These are phyloP conservation scores for Suhomyces sp. DNA, from an alignment of 805 yeast species.

Conservation along the genomic window DNA sequence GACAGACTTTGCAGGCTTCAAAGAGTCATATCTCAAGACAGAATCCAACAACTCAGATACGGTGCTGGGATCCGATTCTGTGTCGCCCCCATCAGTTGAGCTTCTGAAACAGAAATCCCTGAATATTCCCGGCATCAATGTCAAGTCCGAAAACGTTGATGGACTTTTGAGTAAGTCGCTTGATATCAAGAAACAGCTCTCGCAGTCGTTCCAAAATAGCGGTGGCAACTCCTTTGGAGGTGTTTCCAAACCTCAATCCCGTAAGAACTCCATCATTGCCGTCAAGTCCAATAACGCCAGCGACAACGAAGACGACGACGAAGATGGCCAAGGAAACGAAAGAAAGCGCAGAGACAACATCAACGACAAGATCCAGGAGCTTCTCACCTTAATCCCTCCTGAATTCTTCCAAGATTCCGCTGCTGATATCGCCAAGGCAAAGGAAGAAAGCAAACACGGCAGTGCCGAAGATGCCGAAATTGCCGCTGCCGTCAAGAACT, in stretches of 20 bases:
- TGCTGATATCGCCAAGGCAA: constrained; percentile 24
- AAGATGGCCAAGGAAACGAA: constrained; percentile 37
- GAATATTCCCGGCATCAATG: constrained; percentile 29
- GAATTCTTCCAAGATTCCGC: constrained; percentile 29
- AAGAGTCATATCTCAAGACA: constrained; percentile 15
- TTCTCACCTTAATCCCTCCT: constrained; percentile 35
- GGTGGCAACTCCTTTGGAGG: constrained; percentile 25
- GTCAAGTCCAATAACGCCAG: constrained; percentile 18
- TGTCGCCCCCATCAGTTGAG: constrained; percentile 12
- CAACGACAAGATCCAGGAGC: constrained; percentile 44
- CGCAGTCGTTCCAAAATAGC: constrained; percentile 32
- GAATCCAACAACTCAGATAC: constrained; percentile 14
- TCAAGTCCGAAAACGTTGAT: constrained; percentile 24
- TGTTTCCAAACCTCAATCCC: constrained; percentile 35
- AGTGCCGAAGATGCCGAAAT: constrained; percentile 21
- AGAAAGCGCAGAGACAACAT: constrained; percentile 43
- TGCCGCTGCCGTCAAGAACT: constrained; percentile 30
- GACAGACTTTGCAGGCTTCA: constrained; percentile 15
- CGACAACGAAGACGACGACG: constrained; percentile 20
- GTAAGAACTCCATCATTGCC: constrained; percentile 32
- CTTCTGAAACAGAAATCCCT: constrained; percentile 11
- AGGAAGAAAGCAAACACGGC: constrained; percentile 9
- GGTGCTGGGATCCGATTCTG: constrained; percentile 11
- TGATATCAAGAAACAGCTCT: constrained; percentile 41
- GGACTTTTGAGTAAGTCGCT: constrained; percentile 27